These are phyloP conservation scores for Buddleja alternifolia DNA, from an alignment of 257 asterid species.

Conservation along the genomic window DNA sequence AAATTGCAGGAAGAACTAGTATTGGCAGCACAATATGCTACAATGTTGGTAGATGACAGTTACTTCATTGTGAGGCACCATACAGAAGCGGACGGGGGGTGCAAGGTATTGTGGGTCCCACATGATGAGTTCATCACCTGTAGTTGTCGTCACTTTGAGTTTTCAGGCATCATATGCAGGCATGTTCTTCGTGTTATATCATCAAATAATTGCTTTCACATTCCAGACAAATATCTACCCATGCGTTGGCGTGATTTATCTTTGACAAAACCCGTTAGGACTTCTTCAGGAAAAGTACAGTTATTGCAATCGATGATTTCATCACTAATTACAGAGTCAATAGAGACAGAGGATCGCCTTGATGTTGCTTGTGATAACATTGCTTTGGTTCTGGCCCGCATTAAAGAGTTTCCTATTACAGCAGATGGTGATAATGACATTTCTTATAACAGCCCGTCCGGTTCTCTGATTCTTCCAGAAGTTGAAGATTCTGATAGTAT, in stretches of 20 bases:
- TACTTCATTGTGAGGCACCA: slow-evolving; percentile 66
- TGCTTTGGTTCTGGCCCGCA: slow-evolving; percentile 43
- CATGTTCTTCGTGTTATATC: slow-evolving; percentile 63
- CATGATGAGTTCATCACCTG: slow-evolving; percentile 58
- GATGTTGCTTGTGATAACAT: slow-evolving; percentile 56
- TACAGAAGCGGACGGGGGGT: slow-evolving; percentile 48
- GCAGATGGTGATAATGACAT: slow-evolving; percentile 37
- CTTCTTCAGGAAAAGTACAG: slow-evolving; percentile 48
- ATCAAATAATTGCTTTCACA: slow-evolving; percentile 53
- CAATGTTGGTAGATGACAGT: slow-evolving; percentile 48
- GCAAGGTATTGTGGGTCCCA: slow-evolving; percentile 66
- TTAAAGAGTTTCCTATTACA: slow-evolving; percentile 46
- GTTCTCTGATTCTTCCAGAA: slow-evolving; percentile 48
- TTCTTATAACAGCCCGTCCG: slow-evolving; percentile 51
- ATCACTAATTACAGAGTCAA: slow-evolving; percentile 51
- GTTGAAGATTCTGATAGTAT: slow-evolving; percentile 63
- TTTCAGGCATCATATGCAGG: slow-evolving; percentile 63
- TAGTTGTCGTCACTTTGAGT: slow-evolving; percentile 58
- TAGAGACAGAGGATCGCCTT: slow-evolving; percentile 56
- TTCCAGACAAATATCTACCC: slow-evolving; percentile 56
- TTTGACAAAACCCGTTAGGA: slow-evolving; percentile 15
- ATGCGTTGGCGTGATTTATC: slow-evolving; percentile 49
- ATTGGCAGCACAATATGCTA: slow-evolving; percentile 61
- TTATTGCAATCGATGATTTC: slow-evolving; percentile 52
- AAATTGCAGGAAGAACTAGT: slow-evolving; percentile 63